Conservation (phyloP, 1,284 basidiomycete genomes). For the Pseudozyma tsukubaensis region DNA sequence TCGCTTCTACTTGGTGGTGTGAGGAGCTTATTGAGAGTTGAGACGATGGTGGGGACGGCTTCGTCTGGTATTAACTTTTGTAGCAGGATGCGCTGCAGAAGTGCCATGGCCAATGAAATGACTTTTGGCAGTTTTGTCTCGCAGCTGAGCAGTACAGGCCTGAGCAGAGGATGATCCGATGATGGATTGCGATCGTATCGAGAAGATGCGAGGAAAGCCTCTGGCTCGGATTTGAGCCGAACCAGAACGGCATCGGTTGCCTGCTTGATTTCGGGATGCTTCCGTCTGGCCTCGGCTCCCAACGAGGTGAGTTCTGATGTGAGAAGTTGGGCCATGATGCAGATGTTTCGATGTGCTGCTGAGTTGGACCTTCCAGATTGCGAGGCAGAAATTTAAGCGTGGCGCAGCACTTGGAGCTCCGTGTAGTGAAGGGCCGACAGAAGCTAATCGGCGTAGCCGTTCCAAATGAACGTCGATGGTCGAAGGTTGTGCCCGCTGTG, state of each 20-base stretch:
- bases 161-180: conserved; percentile 77
- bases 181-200: conserved; percentile 22
- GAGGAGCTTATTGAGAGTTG: conserved; percentile 55
- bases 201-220: conserved; percentile 37
- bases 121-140: conserved; percentile 93
- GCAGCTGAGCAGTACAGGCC: conserved; percentile 92
- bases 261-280: conserved; percentile 64
- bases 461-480: too few relatives aligned
- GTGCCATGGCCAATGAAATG: conserved; percentile 88
- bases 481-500: too few relatives aligned
- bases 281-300: conserved; percentile 63
- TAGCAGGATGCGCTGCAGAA: conserved; percentile 88
- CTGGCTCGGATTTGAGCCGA: conserved; percentile 50
- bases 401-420: too few relatives aligned
- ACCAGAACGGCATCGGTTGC: conserved; percentile 55
- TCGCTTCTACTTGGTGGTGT: conserved; percentile 53
- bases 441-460: too few relatives aligned
- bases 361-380: background rate
- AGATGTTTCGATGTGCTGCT: background rate
- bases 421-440: too few relatives aligned
- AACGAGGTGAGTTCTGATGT: conserved; percentile 63
- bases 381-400: too few relatives aligned
- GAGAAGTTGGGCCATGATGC: conserved; percentile 61
- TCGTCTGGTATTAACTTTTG: conserved; percentile 75
- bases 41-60: conserved; percentile 41